Evolutionary conservation across 2,329 filamentous ascomycete species (phyloP), one percentile per base, ranked within the genome.

Genomic region (Daldinia eschscholtzii): DNA sequence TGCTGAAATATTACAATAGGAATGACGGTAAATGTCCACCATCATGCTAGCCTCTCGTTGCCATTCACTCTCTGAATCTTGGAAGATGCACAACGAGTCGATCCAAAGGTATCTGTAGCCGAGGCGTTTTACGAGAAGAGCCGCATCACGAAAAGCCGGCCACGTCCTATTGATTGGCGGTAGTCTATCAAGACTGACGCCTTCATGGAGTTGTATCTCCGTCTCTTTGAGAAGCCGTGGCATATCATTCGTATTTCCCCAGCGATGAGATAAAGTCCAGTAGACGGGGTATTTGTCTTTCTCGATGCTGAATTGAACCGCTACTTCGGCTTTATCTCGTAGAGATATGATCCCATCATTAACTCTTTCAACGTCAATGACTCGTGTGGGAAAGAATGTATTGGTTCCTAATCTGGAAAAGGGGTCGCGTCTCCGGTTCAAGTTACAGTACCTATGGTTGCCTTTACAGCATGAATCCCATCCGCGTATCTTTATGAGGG

Each of bases 191-290:
- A 56, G 30, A 12, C 5, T 33, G 2, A 65, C 39, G 28, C 62
- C 63, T 5, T 50, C 7, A 18, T 33, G 63, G 12, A 65, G 35
- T 6, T 12, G n/a, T 9, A 2, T 7, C 37, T 61, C 64, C 23
- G 63, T 65, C 13, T 33, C 28, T n/a, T 23, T 46, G 0, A 42
- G 23, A 30, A 65, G 58, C 15, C 50, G 41, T 35, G n/a, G 26
- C 26, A 57, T 44, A 15, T 41, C 20, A 30, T 9, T 12, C 2
- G 57, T 18, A 6, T 61, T 42, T 13, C 58, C 64, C 64, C 58
- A 65, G 6, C 58, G 64, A 55, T n/a, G 61, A 23, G 10, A 65
- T 12, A 65, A 13, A 2, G 64, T 61, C 64, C 58, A 65, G 18
- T 65, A 65, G 1, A 3, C 12, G 3, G 63, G 57, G 53, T 46